Evolutionary conservation across 2,329 filamentous ascomycete genomes (phyloP), one percentile per base, ranked within the genome.

Genomic region (Herpotrichia juniperi): DNA sequence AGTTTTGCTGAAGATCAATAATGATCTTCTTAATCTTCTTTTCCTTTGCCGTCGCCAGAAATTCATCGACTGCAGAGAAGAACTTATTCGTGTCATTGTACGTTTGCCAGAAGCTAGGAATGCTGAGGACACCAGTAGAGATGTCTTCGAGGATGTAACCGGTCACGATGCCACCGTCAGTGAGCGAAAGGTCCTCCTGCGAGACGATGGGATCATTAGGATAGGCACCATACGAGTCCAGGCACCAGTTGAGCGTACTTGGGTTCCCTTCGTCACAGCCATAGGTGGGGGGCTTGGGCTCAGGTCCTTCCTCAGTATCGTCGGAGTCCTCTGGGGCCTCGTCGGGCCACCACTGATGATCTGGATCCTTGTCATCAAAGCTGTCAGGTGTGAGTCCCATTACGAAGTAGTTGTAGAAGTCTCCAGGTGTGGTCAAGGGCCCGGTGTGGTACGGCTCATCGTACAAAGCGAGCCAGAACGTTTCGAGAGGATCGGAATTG

Each of bases 1-100:
- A 71, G 55, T 88, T 88, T 1, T 73, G 76, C 8, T 80, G 78
- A 3, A 88, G 61, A 57, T 89, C 86, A 51, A 88, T 81, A 21
- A 88, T 73, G 1, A 88, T 71, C 59, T 80, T 83, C 16, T 73
- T 79, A 59, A 82, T 83, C 2, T 76, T 75, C 3, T 71, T 71
- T 0, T 62, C 55, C 35, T 77, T 76, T 14, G 77, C 75, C 14
- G 72, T 66, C 0, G 68, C 64, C 10, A 84, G 67, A 56, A 84
- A 78, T 1, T 71, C 43, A 4, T 72, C 50, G 0, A 64, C 55
- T 43, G 63, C 48, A 26, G 65, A 59, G 40, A 70, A 73, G 12
- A 61, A 56, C 40, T 37, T 51, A 12, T 28, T 28, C 7, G 26
- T 28, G 12, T 28, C 26, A 12, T 28, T 28, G 26, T 46, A 48